Evolutionary conservation across 768 basidiomycete genomes (phyloP), one percentile per base, ranked within the genome.

Genomic region (Kwoniella shandongensis): DNA sequence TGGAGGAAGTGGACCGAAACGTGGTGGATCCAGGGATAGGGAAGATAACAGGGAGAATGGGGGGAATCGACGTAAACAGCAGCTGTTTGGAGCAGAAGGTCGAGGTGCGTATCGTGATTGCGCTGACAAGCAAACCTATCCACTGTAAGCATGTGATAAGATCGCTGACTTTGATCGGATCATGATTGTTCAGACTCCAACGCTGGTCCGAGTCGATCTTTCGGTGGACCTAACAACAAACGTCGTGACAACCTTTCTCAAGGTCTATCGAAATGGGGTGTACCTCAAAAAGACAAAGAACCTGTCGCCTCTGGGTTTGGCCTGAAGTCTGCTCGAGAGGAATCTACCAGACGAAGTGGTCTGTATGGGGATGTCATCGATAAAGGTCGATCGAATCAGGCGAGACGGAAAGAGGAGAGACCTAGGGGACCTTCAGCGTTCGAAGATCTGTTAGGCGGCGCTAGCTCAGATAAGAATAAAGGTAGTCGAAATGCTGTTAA

Each of bases 181-280:
- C n/a, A n/a, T n/a, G n/a, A 23, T n/a, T 8, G n/a, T 42, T 18
- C 13, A 50, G 47, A 49, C 22, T 35, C 49, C n/a, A 20, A 44
- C 17, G 55, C 44, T 26, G 55, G 55, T 26, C 56, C 46, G 4
- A 58, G 46, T 32, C 41, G 51, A n/a, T 26, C 7, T n/a, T 25
- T 22, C 11, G 44, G 52, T 13, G 25, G 17, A 32, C 22, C 11
- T 4, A 38, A 39, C 25, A 15, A 18, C 17, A 20, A 42, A 13
- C 32, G 32, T 40, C 39, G 49, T 2, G 35, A 51, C 38, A 40
- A 8, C 2, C 23, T 51, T 12, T 30, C 17, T 4, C 47, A 49
- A 51, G 54, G 54, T 22, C 35, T 42, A 3, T 39, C 40, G 10
- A 58, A 58, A 46, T 58, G 56, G 56, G 56, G 56, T 27, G 30